Base-by-base conservation (phyloP, 495 filamentous ascomycete genomes). In the Aspergillus ostianus region DNA sequence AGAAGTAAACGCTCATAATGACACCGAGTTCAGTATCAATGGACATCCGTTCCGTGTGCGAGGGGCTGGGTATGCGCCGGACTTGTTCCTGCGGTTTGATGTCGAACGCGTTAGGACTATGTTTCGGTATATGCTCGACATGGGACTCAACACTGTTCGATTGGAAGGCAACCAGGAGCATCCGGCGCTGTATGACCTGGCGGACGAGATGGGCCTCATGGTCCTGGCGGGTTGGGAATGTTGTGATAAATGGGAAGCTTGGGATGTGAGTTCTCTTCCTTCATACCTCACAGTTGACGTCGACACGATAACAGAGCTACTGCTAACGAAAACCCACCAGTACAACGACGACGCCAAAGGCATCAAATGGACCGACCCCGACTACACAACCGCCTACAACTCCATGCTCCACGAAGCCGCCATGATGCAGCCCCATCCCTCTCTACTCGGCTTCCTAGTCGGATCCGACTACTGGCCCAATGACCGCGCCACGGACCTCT, bases 211-310 rank as follows among this genome's bases (percentile, higher is more conserved):
- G 53, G 86, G 86, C 0, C 54, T 89, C 9, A 86, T 89, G 84
- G 66, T 89, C 6, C 66, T 89, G 49, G 67, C 83, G 0, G 86
- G 86, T 0, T 89, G 85, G 85, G 85, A 88, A 55, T 89, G 86
- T 63, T 89, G 86, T 59, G 82, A 87, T 56, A 88, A 87, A 64
- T 87, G 85, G 86, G 85, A 88, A 59, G 84, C 76, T 0, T 88
- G 85, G 85, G 68, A 70, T 21, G 75, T 75, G 62, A 59, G 67
- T 19, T 30, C 41, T 12, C 21, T 15, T 23, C 7, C n/a, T 6
- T 21, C 3, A 26, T 26, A 2, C 23, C 4, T 26, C 23, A 26
- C 3, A 5, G 4, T 19, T 2, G 15, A 53, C 45, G 53, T 29
- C 54, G 27, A 26, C n/a, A 49, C 12, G 15, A 12, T 12, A 0